Evolutionary conservation across 305 asterid species (phyloP), one percentile per base, ranked within the genome.

Genomic region (Fraxinus ornus): DNA sequence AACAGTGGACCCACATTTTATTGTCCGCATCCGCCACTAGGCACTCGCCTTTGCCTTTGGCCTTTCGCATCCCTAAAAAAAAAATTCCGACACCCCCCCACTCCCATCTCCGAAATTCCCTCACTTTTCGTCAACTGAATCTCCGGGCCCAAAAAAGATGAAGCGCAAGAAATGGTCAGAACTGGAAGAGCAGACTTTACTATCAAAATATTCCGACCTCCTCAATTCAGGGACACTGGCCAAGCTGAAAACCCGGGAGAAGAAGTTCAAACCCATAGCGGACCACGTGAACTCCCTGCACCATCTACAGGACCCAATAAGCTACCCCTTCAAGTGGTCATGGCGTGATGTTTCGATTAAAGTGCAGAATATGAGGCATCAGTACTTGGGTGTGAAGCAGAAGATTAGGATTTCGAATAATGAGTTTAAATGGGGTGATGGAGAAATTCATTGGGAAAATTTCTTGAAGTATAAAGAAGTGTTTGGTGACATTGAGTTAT

Each of bases 161-260:
- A 95, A 95, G 94, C 94, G 98, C 44, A 95, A 95, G 93, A 95
- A 95, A 89, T 95, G 99, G 99, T 95, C 98, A 2, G 99, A 95
- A 83, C 30, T 84, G 19, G 99, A 95, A 87, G 99, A 95, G 73
- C 94, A 87, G 68, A 92, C 97, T 17, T 83, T 95, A 2, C 89
- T 95, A 1, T 86, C 89, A 8, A 93, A 92, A 62, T 95, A 95
- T 87, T 85, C 97, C 0, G 97, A 95, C 81, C 90, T 94, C 70
- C 85, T 89, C 76, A 91, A 88, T 71, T 89, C 96, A 37, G 96
- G 97, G 37, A 77, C 89, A 28, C 89, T 93, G 52, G 79, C 95
- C 26, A 95, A 95, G 92, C 93, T 95, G 76, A 95, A 91, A 89
- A 95, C 99, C 80, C 85, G 99, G 55, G 99, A 95, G 90, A 95